These are phyloP conservation scores for Glaciozyma antarctica DNA, from an alignment of 768 basidiomycete species.

Conservation along the genomic window DNA sequence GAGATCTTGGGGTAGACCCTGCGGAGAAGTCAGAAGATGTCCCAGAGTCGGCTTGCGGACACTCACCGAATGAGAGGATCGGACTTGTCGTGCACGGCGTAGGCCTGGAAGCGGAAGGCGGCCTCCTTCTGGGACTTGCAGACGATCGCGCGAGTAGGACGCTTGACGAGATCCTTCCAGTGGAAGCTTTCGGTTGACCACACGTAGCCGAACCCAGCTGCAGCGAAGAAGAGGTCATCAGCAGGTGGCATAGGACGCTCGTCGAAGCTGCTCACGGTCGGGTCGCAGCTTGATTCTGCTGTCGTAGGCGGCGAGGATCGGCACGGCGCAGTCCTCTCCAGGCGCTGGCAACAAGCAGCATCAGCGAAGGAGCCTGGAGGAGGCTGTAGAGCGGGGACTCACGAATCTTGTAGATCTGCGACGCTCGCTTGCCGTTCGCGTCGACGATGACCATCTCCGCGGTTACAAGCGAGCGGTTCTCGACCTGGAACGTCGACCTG, in stretches of 20 bases:
- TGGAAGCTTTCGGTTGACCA: constrained; percentile 73
- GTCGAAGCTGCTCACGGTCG: constrained; percentile 57
- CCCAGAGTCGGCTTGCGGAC: too few species aligned
- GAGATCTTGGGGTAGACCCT: constrained; percentile 79
- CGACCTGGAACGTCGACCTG: constrained; percentile 80
- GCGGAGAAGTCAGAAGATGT: too few species aligned
- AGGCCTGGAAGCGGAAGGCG: constrained; percentile 88
- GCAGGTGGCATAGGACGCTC: neutral
- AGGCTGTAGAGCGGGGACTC: constrained; percentile 28
- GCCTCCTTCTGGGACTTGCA: constrained; percentile 80
- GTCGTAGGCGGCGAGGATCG: constrained; percentile 76
- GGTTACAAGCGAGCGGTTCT: constrained; percentile 83
- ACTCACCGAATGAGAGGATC: constrained; percentile 52
- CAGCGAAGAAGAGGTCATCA: neutral
- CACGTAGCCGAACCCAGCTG: constrained; percentile 92
- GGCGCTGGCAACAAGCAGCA: constrained; percentile 48
- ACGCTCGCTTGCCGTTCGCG: constrained; percentile 66
- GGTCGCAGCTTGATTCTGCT: constrained; percentile 78
- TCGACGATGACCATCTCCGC: constrained; percentile 85
- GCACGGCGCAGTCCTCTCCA: constrained; percentile 76
- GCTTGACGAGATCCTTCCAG: constrained; percentile 75
- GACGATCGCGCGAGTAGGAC: constrained; percentile 60
- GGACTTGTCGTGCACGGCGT: constrained; percentile 62
- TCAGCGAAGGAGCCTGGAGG: neutral
- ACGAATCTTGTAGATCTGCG: constrained; percentile 74